Evolutionary conservation across 257 asterid genomes (phyloP).

Genomic region (Eustoma russellianum): DNA sequence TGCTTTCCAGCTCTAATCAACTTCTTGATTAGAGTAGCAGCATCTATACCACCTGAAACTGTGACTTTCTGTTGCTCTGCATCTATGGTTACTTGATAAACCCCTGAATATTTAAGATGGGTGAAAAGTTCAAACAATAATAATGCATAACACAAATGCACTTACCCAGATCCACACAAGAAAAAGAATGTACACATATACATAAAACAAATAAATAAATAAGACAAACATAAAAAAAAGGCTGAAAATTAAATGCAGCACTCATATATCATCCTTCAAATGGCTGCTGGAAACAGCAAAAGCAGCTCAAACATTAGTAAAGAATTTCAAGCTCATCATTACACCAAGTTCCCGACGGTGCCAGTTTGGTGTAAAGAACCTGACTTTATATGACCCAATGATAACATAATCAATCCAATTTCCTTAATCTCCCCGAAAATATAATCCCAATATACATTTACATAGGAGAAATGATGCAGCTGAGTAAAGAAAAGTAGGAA

Average conservation of each 20-base stretch:
- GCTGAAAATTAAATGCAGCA: no score
- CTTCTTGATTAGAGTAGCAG: constrained; percentile 45
- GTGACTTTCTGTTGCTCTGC: constrained; percentile 56
- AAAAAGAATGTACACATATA: not conserved
- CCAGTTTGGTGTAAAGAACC: constrained; percentile 1
- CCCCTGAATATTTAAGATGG: constrained; percentile 31
- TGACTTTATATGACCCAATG: constrained; percentile 6
- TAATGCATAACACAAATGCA: not conserved
- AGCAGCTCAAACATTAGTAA: no score
- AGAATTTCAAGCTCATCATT: not conserved
- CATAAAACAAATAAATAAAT: not conserved
- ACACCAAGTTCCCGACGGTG: not conserved
- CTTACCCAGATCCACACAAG: not conserved
- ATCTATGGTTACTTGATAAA: constrained; percentile 56
- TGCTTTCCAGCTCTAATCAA: constrained; percentile 51
- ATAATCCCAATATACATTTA: no score
- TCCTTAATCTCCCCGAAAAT: not conserved
- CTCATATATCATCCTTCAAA: no score
- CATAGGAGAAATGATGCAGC: not conserved
- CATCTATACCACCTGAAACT: constrained; percentile 48
- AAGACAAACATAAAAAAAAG: no score
- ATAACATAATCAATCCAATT: not conserved
- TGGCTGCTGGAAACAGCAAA: no score
- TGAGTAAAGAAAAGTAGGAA: not conserved
- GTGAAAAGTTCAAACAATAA: not conserved